Base-by-base conservation (phyloP, 2,329 filamentous ascomycete genomes). In the Ophiostoma triangulosporum region DNA sequence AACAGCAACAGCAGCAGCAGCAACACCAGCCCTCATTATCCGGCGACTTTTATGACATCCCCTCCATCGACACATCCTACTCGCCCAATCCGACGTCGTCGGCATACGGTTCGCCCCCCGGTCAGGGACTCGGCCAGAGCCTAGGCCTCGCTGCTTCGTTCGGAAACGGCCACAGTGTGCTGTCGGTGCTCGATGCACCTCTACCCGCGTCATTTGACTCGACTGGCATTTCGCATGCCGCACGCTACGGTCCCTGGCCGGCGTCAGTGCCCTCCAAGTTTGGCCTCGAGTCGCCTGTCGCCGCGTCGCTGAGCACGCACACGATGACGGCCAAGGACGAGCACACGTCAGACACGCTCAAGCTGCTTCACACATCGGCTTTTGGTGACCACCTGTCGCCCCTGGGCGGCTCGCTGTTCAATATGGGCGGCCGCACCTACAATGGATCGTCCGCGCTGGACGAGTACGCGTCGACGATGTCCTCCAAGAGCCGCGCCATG, bases 141-240 rank as follows among this genome's bases (percentile, higher is more conserved):
- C 27, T 56, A 12, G 77, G 83, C 54, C n/a, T 35, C 3, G n/a
- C 51, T 26, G 35, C 70, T 66, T 53, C 71, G 78, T 75, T 90
- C 36, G 86, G 86, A 24, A 77, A 93, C 51, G 79, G 80, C 60
- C 80, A 80, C 52, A 83, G 80, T 60, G 79, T 77, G 3, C 67
- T 95, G n/a, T 93, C 87, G n/a, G 87, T 94, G 14, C 77, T 96
- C 58, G 91, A 97, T 69, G 93, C 89, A 2, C 89, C 88, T 15
- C 77, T 97, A 8, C 93, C 93, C 1, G 88, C 90, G 8, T 97
- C 91, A 0, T 96, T 97, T 66, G 93, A 97, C 68, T 95, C 89
- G 62, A 93, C 96, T 63, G 91, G 90, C 50, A 87, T 96, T 52
- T 96, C 90, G 11, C 87, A 91, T 65, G 89, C 88, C 57, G 90